A percentile compares a stretch with the other conserved stretches of the same genome.
These are phyloP conservation scores for Apocynum venetum DNA, from an alignment of 257 asterid species.

Conservation along the genomic window DNA sequence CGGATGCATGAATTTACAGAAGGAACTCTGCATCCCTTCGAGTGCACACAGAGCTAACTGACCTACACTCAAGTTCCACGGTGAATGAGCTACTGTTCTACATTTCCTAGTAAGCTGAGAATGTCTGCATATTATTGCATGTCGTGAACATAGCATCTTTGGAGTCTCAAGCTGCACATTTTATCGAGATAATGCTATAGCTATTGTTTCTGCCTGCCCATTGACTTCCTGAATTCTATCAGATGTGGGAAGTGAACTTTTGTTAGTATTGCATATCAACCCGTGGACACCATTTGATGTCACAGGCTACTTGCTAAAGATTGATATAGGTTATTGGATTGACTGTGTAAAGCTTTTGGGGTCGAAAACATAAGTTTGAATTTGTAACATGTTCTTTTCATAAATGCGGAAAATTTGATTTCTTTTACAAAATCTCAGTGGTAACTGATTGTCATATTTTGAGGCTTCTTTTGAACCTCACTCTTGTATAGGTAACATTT, in stretches of 20 bases:
- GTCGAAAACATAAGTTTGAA: not conserved
- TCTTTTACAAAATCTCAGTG: not conserved
- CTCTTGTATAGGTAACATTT: not conserved
- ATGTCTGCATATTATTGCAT: not conserved
- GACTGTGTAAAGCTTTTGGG: conserved; percentile 1
- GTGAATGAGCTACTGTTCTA: not conserved
- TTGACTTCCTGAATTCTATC: not conserved
- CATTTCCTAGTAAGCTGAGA: not conserved
- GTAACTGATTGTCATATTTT: not conserved
- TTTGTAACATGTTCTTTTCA: not conserved
- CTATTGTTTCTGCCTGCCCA: not conserved
- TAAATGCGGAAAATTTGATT: not conserved
- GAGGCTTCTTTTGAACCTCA: not conserved
- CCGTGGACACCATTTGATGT: not conserved
- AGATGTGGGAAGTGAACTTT: not conserved
- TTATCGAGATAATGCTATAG: not conserved
- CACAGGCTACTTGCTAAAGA: not conserved
- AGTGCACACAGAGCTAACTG: conserved; percentile 84
- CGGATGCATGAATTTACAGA: conserved; percentile 86
- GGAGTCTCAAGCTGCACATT: not conserved
- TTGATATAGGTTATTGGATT: not conserved
- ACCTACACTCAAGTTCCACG: conserved; percentile 1
- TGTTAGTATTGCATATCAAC: not conserved
- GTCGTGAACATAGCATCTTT: not conserved
- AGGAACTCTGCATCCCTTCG: conserved; percentile 87